Conservation (phyloP, 306 rosid species). For the Trifolium dubium region DNA sequence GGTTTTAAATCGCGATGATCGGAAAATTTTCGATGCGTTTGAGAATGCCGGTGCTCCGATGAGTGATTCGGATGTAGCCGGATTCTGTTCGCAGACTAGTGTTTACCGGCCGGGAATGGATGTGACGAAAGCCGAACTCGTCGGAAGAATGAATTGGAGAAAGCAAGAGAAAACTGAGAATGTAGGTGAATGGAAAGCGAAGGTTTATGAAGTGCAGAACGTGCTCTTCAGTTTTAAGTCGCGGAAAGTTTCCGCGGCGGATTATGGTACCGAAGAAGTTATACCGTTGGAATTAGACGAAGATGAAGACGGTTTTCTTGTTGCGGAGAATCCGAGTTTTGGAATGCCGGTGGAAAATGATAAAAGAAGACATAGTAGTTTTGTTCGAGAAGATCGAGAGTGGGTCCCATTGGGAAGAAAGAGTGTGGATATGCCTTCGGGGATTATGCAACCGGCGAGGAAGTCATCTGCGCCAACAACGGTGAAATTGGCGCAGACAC, state of each 20-base stretch:
- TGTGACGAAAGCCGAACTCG: conserved; percentile 83
- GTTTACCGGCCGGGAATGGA: conserved; percentile 96
- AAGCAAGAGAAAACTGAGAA: conserved; percentile 86
- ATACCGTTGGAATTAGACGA: conserved; percentile 86
- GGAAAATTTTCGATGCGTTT: conserved; percentile 80
- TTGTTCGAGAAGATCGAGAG: conserved; percentile 80
- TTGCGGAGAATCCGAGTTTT: conserved; percentile 82
- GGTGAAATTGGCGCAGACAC: not conserved
- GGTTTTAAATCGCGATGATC: conserved; percentile 79
- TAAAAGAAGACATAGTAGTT: conserved; percentile 85
- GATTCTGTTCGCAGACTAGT: conserved; percentile 83
- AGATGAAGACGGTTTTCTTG: conserved; percentile 91
- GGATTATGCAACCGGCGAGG: conserved; percentile 50
- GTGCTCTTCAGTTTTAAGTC: conserved; percentile 91
- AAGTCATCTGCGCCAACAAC: conserved; percentile 38
- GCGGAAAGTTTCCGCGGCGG: conserved; percentile 60
- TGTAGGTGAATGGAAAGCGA: conserved; percentile 91
- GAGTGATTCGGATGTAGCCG: conserved; percentile 78
- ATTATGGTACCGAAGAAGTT: conserved; percentile 71
- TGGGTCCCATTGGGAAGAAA: conserved; percentile 74
- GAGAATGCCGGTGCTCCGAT: conserved; percentile 79
- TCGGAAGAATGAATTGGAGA: conserved; percentile 90
- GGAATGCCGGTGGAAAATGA: conserved; percentile 46
- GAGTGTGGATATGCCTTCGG: conserved; percentile 70
- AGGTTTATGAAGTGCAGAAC: conserved; percentile 81